A percentile compares a stretch with the other conserved stretches of the same genome.
Conservation (phyloP, 2,329 filamentous ascomycete species). For the Pleomassaria siparia region DNA sequence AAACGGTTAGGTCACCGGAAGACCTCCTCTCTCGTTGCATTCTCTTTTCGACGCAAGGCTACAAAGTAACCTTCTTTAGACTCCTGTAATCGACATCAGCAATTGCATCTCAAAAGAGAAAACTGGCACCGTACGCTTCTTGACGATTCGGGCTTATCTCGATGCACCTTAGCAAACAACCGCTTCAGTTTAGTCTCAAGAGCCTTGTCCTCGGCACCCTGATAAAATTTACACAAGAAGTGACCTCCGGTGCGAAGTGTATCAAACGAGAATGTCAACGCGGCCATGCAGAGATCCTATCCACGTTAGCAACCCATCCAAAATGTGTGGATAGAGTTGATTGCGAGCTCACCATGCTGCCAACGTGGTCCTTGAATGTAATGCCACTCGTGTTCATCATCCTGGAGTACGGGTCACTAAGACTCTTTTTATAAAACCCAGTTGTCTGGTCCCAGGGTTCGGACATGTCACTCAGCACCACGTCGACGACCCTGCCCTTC, state of each 20-base stretch:
- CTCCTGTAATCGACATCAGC: slow-evolving; percentile 56
- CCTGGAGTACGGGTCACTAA: slow-evolving; percentile 96
- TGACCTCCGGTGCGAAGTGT: slow-evolving; percentile 80
- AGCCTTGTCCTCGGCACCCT: slow-evolving; percentile 80
- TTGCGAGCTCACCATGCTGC: slow-evolving; percentile 78
- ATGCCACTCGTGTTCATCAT: slow-evolving; percentile 99
- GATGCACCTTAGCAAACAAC: slow-evolving; percentile 76
- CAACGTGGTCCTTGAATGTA: slow-evolving; percentile 80
- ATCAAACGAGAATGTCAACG: slow-evolving; percentile 81
- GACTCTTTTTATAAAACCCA: slow-evolving; percentile 79
- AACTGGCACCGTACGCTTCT: slow-evolving; percentile 65
- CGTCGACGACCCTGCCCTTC: slow-evolving; percentile 69
- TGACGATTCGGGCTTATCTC: slow-evolving; percentile 91
- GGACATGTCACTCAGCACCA: slow-evolving; percentile 99
- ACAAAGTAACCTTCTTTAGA: slow-evolving; percentile 88
- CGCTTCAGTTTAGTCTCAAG: slow-evolving; percentile 73
- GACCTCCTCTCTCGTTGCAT: slow-evolving; percentile 49
- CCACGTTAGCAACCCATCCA: neutral
- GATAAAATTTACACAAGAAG: slow-evolving; percentile 98
- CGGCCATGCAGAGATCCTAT: slow-evolving; percentile 87
- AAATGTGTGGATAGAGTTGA: neutral
- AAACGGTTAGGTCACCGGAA: no score
- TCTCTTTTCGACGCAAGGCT: slow-evolving; percentile 67
- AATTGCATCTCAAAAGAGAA: neutral
- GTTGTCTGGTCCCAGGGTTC: slow-evolving; percentile 85